Base-by-base conservation (phyloP, 306 rosid species). In the Cucumis sativus region DNA sequence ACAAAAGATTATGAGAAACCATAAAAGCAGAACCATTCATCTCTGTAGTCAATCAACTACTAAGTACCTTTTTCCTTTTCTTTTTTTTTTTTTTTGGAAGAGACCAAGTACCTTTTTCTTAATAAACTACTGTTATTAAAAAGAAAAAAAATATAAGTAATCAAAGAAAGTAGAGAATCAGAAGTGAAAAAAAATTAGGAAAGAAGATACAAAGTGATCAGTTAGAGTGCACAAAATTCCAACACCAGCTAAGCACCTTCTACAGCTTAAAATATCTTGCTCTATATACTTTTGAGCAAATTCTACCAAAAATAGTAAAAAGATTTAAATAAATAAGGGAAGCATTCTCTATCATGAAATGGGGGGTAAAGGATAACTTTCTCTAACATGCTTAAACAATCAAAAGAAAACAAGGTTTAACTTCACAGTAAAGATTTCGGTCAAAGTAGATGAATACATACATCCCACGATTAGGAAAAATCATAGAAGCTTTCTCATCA, bases 391-490 rank as follows among this genome's bases (percentile, higher is more conserved):
- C 9, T n/a, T 25, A n/a, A 56, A 56, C 13, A 56, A 56, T 56
- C 61, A 56, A 56, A 56, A 56, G 28, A 56, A 20, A 7, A 12
- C 67, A 37, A 41, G 20, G 37, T 41, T 75, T 33, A 33, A 33
- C 37, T 57, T n/a, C 66, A n/a, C 12, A 45, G 33, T 18, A 37
- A 74, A 1, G 57, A 21, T 35, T 30, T 74, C 10, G 3, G 23
- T 75, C 80, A 76, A 71, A 62, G 78, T 74, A 77, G 41, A 82
- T 74, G 80, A 80, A 62, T 57, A 57, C 97, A 9, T 92, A 95
- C 99, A 92, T 87, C 74, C 88, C 84, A 45, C 85, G 84, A 21
- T 80, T 85, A 25, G 89, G 84, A 84, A 95, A 95, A 75, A 95
- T 76, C 57, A 92, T 83, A 74, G 88, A 78, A 41, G 97, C 89